These are phyloP conservation scores for Globisporangium paddicum DNA, from an alignment of 352 stramenopile genomes.

Conservation along the genomic window DNA sequence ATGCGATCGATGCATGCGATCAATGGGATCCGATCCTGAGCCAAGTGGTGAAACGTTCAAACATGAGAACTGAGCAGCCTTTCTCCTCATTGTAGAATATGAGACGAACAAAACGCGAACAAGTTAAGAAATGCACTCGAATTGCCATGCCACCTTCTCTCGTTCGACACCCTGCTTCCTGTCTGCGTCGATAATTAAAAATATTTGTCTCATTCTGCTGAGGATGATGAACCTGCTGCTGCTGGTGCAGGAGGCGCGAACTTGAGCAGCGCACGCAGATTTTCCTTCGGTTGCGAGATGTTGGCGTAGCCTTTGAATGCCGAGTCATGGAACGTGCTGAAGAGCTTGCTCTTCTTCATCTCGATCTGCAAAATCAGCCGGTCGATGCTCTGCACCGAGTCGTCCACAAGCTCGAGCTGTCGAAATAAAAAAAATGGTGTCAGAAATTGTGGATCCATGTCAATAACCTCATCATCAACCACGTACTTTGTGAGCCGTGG, in stretches of 20 bases:
- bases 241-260: conserved; percentile 7
- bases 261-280: conserved; percentile 51
- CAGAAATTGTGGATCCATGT: not conserved
- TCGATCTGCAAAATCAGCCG: conserved; percentile 61
- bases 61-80: not conserved
- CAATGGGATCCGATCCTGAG: too few species aligned
- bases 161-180: not conserved
- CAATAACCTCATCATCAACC: not conserved
- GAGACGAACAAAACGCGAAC: not conserved
- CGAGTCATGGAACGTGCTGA: conserved; percentile 66
- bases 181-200: not conserved
- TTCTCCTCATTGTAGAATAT: not conserved
- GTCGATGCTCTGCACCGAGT: conserved; percentile 62
- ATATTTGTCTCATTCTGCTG: not conserved
- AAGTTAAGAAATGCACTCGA: not conserved
- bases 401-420: conserved; percentile 52
- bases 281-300: conserved; percentile 62
- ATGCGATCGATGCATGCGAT: not conserved
- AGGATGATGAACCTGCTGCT: not conserved
- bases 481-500: conserved; percentile 38
- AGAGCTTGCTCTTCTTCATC: conserved; percentile 63
- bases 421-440: not conserved
- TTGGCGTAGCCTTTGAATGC: conserved; percentile 76
- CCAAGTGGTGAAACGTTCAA: not conserved
- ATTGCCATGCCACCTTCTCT: not conserved